Conservation (phyloP, 441 rosid species). For the Gossypium davidsonii region DNA sequence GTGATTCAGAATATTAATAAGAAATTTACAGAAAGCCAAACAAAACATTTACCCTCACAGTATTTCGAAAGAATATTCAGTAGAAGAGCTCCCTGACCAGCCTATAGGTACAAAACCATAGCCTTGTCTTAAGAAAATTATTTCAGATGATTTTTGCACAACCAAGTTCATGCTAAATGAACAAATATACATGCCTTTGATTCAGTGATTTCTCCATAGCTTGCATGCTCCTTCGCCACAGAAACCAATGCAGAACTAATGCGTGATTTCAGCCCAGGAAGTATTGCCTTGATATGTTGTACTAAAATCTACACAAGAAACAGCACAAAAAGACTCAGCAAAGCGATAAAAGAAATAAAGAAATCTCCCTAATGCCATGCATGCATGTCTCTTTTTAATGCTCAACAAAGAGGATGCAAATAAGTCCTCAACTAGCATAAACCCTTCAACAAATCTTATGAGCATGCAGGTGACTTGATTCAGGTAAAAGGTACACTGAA, state of each 20-base stretch:
- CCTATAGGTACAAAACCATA: conserved; percentile 37
- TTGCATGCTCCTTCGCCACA: conserved; percentile 89
- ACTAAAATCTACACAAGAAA: conserved; percentile 61
- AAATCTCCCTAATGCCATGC: neutral
- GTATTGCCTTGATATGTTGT: conserved; percentile 76
- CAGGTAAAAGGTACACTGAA: neutral
- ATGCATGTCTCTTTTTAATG: neutral
- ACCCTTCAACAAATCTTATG: neutral
- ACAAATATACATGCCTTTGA: conserved; percentile 51
- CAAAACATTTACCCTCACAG: conserved; percentile 58
- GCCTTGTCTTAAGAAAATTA: neutral
- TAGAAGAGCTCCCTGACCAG: conserved; percentile 95
- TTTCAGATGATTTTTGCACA: neutral
- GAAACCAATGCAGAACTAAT: conserved; percentile 61
- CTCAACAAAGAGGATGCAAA: neutral
- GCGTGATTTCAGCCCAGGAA: conserved; percentile 80
- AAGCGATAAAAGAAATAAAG: neutral
- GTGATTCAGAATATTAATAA: neutral
- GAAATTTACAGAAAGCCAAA: neutral
- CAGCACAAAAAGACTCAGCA: conserved; percentile 12
- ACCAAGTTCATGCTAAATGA: neutral
- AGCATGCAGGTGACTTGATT: neutral
- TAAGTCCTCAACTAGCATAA: neutral
- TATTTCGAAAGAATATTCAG: conserved; percentile 88
- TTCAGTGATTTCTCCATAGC: conserved; percentile 85